phyloP scores from a whole-genome alignment of 306 rosid genomes.

The Cicer arietinum region DNA sequence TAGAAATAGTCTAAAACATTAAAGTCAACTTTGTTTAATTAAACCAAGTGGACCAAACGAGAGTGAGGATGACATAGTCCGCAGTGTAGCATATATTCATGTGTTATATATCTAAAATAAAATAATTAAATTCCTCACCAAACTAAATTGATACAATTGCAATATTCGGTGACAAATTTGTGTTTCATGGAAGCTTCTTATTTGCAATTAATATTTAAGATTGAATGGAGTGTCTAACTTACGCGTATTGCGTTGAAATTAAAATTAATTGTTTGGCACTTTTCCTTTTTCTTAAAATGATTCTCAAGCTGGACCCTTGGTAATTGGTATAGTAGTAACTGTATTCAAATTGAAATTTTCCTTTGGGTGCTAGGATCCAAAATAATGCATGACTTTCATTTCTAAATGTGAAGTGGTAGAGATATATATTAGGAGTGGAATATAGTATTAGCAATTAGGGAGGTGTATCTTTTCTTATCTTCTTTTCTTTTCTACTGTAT shows the following conservation, averaged over 20 bases:
- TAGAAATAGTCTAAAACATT: slow-evolving; percentile 38
- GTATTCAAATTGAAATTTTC: not conserved
- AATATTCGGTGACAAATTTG: not conserved
- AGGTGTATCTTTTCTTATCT: too few species aligned
- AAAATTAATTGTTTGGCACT: slow-evolving; percentile 21
- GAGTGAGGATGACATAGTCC: slow-evolving; percentile 15
- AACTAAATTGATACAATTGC: too few species aligned
- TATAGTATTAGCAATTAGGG: too few species aligned
- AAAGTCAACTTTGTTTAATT: slow-evolving; percentile 27
- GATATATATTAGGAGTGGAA: too few species aligned
- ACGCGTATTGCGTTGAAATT: slow-evolving; percentile 16
- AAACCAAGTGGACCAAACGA: not conserved
- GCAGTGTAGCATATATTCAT: not conserved
- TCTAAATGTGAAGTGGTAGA: not conserved
- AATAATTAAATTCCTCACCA: not conserved
- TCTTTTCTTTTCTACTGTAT: too few species aligned
- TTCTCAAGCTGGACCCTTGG: not conserved
- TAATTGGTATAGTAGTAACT: not conserved
- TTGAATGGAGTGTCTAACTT: slow-evolving; percentile 18
- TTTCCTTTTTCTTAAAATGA: not conserved
- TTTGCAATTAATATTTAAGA: not conserved
- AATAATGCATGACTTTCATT: not conserved
- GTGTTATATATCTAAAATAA: not conserved
- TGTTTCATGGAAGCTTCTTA: slow-evolving; percentile 40
- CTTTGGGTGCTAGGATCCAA: slow-evolving; percentile 3